Conservation (phyloP, 805 yeast genomes). For the Yarrowia yakushimensis region DNA sequence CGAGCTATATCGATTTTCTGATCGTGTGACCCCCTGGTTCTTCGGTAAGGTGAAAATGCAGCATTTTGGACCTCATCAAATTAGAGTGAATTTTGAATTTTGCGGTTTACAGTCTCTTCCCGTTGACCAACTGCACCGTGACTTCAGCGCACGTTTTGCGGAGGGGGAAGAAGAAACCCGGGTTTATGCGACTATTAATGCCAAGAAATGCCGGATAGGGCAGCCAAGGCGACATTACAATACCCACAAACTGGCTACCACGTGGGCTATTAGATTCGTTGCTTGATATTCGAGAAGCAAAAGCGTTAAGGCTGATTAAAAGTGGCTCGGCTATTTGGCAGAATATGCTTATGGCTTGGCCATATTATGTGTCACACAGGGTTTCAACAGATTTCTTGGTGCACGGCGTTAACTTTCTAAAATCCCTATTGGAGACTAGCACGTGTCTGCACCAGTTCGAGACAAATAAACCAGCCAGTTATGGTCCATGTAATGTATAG, state of each 20-base stretch:
- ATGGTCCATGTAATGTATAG: background rate
- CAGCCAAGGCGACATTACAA: background rate
- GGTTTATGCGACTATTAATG: background rate
- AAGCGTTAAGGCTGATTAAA: background rate
- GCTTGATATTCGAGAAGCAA: background rate
- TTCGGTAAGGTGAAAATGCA: too few species aligned
- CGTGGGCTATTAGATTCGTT: background rate
- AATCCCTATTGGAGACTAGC: background rate
- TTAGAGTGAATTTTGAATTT: background rate
- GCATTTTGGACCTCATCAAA: too few species aligned
- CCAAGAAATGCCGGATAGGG: background rate
- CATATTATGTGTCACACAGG: constrained; percentile 2
- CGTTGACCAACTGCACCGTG: constrained; percentile 2
- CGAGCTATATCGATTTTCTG: background rate
- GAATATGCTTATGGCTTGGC: constrained; percentile 3
- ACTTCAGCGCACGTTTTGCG: background rate
- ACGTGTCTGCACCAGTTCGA: background rate
- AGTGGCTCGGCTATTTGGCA: background rate
- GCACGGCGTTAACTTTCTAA: background rate
- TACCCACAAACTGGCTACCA: background rate
- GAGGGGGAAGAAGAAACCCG: background rate
- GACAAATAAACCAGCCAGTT: background rate
- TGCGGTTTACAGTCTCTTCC: background rate
- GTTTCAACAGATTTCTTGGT: background rate
- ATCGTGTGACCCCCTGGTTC: background rate